Evolutionary conservation across 2,329 filamentous ascomycete species (phyloP), one percentile per base, ranked within the genome.

Genomic region (Atkinsonella hypoxylon): DNA sequence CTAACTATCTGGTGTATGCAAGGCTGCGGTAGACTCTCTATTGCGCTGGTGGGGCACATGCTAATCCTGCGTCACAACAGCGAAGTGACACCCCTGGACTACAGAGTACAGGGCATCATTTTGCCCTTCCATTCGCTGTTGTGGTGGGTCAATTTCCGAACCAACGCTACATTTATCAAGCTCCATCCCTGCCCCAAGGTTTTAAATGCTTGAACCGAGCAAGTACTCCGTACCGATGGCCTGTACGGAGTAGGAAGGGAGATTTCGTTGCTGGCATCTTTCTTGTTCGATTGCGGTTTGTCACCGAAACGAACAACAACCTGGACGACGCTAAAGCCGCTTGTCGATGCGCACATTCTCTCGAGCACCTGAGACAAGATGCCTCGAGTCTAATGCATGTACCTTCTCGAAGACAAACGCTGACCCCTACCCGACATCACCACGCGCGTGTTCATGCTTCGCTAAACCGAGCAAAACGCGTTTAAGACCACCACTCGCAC

Each of bases 121-220:
- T 15, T 18, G 10, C 20, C 47, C 26, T 26, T 8, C 20, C 9
- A 49, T 44, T 50, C 32, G 48, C 34, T 49, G 36, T 13, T 22
- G 26, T 13, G 18, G 13, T 43, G 47, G 47, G 60, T 62, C 63
- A 66, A 66, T 62, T 63, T 63, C 62, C 64, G 62, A 62, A 60
- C 65, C 64, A 62, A 61, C 13, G 32, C 18, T 47, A 36, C 42
- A 18, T 30, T 26, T 20, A 26, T 20, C 18, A 30, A 49, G 47
- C 47, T 49, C 47, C 30, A 52, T 2, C 15, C 12, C 32, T 22
- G 26, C 26, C 26, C 4, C 31, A 44, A 18, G 41, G 17, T 36
- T 47, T 40, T 22, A 17, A 41, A 17, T 47, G 32, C 30, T 39
- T 12, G 34, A 15, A 36, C 26, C 26, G 8, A 15, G 13, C 32